Percentiles rank a stretch among this genome's conserved stretches.
These are phyloP conservation scores for Chaetomidium leptoderma DNA, from an alignment of 495 filamentous ascomycete species.

Conservation along the genomic window DNA sequence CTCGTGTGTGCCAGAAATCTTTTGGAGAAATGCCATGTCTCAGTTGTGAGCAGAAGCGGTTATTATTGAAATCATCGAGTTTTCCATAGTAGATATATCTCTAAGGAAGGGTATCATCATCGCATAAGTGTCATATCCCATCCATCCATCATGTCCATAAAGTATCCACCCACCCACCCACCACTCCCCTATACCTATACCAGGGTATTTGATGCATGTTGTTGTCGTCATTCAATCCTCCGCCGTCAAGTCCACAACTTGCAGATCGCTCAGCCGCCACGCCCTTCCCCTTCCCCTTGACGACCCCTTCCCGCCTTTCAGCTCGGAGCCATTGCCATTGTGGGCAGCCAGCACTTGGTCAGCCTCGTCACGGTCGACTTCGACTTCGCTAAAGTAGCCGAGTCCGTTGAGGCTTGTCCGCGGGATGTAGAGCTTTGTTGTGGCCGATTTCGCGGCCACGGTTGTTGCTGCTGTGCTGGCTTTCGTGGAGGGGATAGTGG, in stretches of 20 bases:
- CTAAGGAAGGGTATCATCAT: slow-evolving; percentile 8
- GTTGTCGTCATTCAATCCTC: slow-evolving; percentile 20
- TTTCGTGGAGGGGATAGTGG: neutral
- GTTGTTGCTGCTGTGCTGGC: neutral
- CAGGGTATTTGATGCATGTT: neutral
- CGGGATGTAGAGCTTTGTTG: slow-evolving; percentile 9
- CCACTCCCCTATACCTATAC: too few relatives aligned
- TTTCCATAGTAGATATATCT: neutral
- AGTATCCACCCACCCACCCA: neutral
- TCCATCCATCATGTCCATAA: neutral
- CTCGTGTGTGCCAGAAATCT: too few relatives aligned
- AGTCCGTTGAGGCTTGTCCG: neutral
- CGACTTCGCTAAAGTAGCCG: neutral
- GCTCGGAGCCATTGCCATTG: neutral
- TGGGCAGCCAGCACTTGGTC: slow-evolving; percentile 13
- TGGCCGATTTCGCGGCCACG: neutral
- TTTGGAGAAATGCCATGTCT: too few relatives aligned
- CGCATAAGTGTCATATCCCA: neutral
- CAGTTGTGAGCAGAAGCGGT: neutral
- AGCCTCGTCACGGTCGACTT: slow-evolving; percentile 28
- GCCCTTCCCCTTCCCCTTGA: slow-evolving; percentile 7
- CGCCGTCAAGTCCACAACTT: slow-evolving; percentile 40
- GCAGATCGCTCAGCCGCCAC: slow-evolving; percentile 38
- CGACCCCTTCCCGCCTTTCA: neutral
- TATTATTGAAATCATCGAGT: neutral